Evolutionary conservation across 495 filamentous ascomycete genomes (phyloP), one percentile per base, ranked within the genome.

Genomic region (Penicillium paxilli): DNA sequence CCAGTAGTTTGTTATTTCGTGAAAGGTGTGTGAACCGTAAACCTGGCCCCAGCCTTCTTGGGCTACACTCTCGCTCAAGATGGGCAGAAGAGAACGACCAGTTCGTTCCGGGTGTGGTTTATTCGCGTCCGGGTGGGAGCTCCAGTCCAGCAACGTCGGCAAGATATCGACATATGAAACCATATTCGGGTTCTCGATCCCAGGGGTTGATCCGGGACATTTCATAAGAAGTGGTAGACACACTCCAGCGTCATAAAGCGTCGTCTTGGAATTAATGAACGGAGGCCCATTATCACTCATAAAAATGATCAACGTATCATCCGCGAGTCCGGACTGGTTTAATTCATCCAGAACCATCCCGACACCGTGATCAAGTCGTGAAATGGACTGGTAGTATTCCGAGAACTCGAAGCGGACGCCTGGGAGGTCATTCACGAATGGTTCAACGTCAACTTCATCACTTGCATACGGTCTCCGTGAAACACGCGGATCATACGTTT

Each of bases 1-100:
- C 60, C 65, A 79, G 58, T 78, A 79, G 44, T 78, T 77, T 22
- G 69, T 73, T 8, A 75, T 52, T 59, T 79, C 76, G 44, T 79
- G 76, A 60, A 79, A 78, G n/a, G 76, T 78, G 55, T 79, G 76
- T 12, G 72, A 76, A 28, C 76, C 73, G 42, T 73, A 78, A 11
- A 79, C 61, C 30, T 63, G 51, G 25, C 62, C 42, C 56, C 67
- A 64, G 38, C 52, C 55, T 7, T 67, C 57, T 17, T 70, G 52
- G 6, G 66, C 32, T 4, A 44, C 21, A 4, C 51, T 44, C 20
- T 61, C 45, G 2, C 53, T 16, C 2, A 79, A 30, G 23, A 76
- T 69, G 0, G 75, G 68, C 2, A 79, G 64, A 35, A 79, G 40
- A 1, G 72, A 74, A n/a, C 61, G 55, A 19, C 73, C 74, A 0